Base-by-base conservation (phyloP, 768 basidiomycete genomes). In the Wakefieldia striispora region DNA sequence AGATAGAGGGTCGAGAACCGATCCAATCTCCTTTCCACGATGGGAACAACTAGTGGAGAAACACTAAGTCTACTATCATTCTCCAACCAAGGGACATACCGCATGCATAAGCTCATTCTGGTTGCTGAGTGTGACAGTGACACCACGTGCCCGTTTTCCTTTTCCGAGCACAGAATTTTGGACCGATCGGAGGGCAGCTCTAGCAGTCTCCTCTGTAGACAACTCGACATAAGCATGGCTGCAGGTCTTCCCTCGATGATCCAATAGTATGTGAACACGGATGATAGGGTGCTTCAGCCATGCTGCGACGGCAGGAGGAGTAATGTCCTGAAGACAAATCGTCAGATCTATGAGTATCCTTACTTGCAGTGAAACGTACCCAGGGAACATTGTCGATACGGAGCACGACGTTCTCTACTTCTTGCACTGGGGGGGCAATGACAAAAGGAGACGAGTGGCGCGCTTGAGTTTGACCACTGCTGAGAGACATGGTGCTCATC, bases 361-460 rank as follows among this genome's bases (percentile, higher is more conserved):
- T n/a, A 13, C n/a, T 23, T 24, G n/a, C 53, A 20, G 45, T 40
- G 43, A 36, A 40, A 70, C 80, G 37, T 60, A 90, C 88, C 90
- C 90, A 92, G 43, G 91, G 91, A 46, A 92, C 88, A 59, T 93
- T 92, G 64, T 92, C 91, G 56, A 93, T 87, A 21, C 91, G 75
- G 38, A 93, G 75, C 12, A 92, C 89, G 26, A 83, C 74, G 21
- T 76, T 70, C 31, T 81, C 77, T 40, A 43, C 39, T 41, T 56
- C 48, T 39, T 50, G 60, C 5, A 20, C 16, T 46, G 53, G 61
- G 23, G 57, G 23, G 24, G 46, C 2, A 45, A 55, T 26, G 9
- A 43, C 17, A 34, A 56, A 57, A 3, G 63, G 34, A 26, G 60
- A 48, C 1, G 49, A 19, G 27, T 52, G 60, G 38, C 42, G 54